Conservation (phyloP, 148 eudicot species). For the Limonium bicolor region DNA sequence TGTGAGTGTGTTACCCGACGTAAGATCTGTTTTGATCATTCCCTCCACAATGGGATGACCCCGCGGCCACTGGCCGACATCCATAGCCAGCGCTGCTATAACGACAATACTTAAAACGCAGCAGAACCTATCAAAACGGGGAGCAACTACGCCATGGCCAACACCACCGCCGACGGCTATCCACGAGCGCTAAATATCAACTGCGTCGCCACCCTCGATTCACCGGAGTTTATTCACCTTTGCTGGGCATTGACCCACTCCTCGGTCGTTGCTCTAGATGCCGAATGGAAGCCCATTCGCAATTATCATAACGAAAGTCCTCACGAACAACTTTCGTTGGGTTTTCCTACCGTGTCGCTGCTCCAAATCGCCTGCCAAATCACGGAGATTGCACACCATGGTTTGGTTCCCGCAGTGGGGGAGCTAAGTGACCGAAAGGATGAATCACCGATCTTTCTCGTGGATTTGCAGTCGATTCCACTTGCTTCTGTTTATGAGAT, state of each 20-base stretch:
- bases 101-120: too few species aligned
- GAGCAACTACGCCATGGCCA: not conserved
- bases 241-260: constrained; percentile 31
- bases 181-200: constrained; percentile 11
- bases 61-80: too few species aligned
- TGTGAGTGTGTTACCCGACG: too few species aligned
- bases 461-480: constrained; percentile 37
- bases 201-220: constrained; percentile 35
- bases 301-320: constrained; percentile 1
- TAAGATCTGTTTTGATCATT: too few species aligned
- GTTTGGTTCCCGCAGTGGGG: constrained; percentile 2
- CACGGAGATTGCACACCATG: constrained; percentile 4
- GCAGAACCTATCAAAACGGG: too few species aligned
- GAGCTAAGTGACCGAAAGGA: not conserved
- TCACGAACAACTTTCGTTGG: constrained; percentile 7
- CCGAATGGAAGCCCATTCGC: constrained; percentile 59
- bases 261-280: constrained; percentile 31
- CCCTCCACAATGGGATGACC: too few species aligned
- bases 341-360: constrained; percentile 65
- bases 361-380: constrained; percentile 84
- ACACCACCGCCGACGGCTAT: constrained; percentile 1
- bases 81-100: too few species aligned
- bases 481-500: constrained; percentile 22
- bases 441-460: constrained; percentile 26
- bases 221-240: constrained; percentile 43